Evolutionary conservation across 192 early-diverging fungal genomes (phyloP), one percentile per base, ranked within the genome.

Genomic region (Spizellomyces sp.): DNA sequence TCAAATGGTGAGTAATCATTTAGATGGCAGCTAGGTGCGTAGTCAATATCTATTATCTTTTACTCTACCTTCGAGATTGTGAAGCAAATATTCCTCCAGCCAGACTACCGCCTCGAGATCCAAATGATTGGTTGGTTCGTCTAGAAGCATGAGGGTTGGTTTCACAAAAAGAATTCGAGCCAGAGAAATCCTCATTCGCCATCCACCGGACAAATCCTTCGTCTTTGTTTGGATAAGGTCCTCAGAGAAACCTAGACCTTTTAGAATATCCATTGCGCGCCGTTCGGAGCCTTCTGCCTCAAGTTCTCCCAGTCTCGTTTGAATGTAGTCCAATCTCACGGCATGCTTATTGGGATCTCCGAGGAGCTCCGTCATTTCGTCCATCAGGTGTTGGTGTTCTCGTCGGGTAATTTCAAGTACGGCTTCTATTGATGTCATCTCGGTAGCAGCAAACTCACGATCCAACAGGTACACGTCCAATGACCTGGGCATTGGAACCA

Each of bases 51-150:
- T 19, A 54, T n/a, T 54, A 54, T n/a, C 14, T 19, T 0, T 54
- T 4, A 12, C 72, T 90, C 85, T 12, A 69, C 67, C 67, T 67
- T 74, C 72, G 9, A 74, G 58, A 52, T 69, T 68, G 52, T 75
- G 67, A 45, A 80, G 73, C 8, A 90, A 77, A 69, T 90, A 90
- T 17, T 90, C 79, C 63, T 86, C 83, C 6, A 90, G 66, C 89
- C 89, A 90, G 48, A 84, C 84, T 59, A 90, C 81, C 45, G 87
- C 89, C 43, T 78, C 72, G 14, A 87, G 75, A 67, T 90, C 89
- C 79, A 90, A 75, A 61, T 90, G 89, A 75, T 90, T 90, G 5
- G 89, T 95, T 43, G 93, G 93, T 83, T 95, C 92, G 76, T 95
- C 93, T 47, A 95, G 79, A 48, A 95, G 82, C 66, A 95, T 80